A percentile compares a stretch with the other conserved stretches of the same genome.
These are phyloP conservation scores for Jamesozyma gamospora DNA, from an alignment of 805 yeast species.

Conservation along the genomic window DNA sequence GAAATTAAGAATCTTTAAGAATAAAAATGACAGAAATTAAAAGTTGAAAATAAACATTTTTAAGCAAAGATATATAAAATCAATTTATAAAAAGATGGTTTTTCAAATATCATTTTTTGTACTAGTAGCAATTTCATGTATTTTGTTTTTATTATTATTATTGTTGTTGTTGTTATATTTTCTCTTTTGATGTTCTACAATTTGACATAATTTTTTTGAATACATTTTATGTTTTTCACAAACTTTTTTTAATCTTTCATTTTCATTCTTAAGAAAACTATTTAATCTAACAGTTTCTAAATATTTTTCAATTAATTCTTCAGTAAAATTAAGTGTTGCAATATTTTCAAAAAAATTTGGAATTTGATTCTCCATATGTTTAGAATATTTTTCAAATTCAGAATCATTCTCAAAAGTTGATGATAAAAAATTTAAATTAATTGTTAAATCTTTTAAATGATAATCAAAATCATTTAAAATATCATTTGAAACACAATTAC, in stretches of 20 bases:
- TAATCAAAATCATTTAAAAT: conserved; percentile 13
- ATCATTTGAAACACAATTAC: conserved; percentile 13
- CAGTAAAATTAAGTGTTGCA: conserved; percentile 15
- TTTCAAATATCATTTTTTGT: not conserved
- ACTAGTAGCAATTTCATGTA: not conserved
- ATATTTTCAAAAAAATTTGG: conserved; percentile 12
- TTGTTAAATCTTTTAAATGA: conserved; percentile 10
- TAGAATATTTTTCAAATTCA: not conserved
- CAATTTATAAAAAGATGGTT: too few relatives aligned
- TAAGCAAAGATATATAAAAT: too few relatives aligned
- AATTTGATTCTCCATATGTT: conserved; percentile 3
- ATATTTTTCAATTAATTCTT: conserved; percentile 18
- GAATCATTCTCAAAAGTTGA: not conserved
- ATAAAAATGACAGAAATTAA: too few relatives aligned
- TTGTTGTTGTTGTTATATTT: too few relatives aligned
- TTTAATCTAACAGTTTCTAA: conserved; percentile 3
- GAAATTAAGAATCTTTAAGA: too few relatives aligned
- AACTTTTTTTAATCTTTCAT: not conserved
- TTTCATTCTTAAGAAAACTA: not conserved
- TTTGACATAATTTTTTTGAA: not conserved
- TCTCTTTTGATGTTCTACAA: not conserved
- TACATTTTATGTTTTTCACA: not conserved
- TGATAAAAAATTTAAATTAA: not conserved
- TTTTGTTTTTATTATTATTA: not conserved
- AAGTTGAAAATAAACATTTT: too few relatives aligned